Base-by-base conservation (phyloP, 208 protist species). In the Wallacemonas sp. region DNA sequence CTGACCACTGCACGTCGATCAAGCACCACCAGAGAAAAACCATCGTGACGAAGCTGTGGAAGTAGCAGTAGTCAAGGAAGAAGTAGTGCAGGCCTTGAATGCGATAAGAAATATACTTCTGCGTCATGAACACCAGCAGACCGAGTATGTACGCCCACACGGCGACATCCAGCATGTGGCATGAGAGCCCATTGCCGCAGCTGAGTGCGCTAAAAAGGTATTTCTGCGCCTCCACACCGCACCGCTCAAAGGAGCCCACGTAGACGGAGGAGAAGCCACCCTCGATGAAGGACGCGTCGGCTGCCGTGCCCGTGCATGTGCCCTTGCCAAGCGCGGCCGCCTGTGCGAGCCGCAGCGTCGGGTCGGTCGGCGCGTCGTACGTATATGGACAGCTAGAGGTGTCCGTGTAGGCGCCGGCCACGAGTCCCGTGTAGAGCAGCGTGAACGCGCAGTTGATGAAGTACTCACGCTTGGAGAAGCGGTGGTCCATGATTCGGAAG, bases 1-100 rank as follows among this genome's bases (percentile, higher is more conserved):
- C 68, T 12, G 74, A 74, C 74, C 79, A 90, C 69, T 79, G 44
- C 19, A 84, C 71, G 48, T 83, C 74, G 6, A 87, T 74, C 12
- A 87, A 64, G 21, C 73, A 70, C 63, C 68, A 80, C 17, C 84
- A 34, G 29, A 91, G 66, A 63, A 87, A 87, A n/a, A 83, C 38
- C 1, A 85, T 59, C 39, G 87, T 59, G 32, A 64, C 70, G 17
- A 58, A 50, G 68, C 81, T 87, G 73, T 91, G 84, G 66, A 91
- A 87, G 71, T 91, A 87, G 59, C 80, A 87, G 65, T 87, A 87
- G 50, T 91, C 84, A 21, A 87, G 73, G 34, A 91, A 76, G 55
- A 87, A 91, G 68, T 91, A 87, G 57, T 91, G 84, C 37, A 83
- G 46, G 13, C 81, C 74, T 36, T 79, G 66, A 46, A 79, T 54